Conservation (phyloP, 805 yeast genomes). For the Wickerhamomyces pijperi region DNA sequence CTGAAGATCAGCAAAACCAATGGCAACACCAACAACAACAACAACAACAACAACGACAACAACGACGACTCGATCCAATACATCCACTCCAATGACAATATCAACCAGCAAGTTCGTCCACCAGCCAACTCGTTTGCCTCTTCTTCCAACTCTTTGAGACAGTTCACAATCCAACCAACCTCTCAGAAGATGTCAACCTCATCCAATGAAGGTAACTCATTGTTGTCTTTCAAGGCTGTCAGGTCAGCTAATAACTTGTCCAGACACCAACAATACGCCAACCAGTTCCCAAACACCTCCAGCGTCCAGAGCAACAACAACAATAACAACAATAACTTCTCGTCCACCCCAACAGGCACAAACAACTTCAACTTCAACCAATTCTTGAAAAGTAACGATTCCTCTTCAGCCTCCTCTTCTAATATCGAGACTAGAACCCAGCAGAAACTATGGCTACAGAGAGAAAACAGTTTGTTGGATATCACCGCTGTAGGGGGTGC, state of each 20-base stretch:
- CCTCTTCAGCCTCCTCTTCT: conserved; percentile 7
- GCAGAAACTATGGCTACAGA: conserved; percentile 73
- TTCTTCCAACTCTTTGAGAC: conserved; percentile 15
- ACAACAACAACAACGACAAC: neutral
- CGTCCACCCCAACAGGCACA: conserved; percentile 13
- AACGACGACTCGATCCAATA: conserved; percentile 7
- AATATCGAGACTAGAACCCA: conserved; percentile 64
- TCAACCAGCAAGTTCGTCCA: conserved; percentile 3
- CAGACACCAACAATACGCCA: conserved; percentile 6
- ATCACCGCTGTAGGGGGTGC: conserved; percentile 17
- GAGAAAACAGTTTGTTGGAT: conserved; percentile 64
- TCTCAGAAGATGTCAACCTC: conserved; percentile 7
- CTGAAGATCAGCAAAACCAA: neutral
- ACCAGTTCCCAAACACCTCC: conserved; percentile 12
- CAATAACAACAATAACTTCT: conserved; percentile 7
- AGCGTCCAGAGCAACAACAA: conserved; percentile 15
- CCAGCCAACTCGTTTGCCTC: conserved; percentile 5
- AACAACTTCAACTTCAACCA: conserved; percentile 24
- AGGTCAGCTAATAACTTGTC: conserved; percentile 2
- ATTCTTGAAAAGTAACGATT: conserved; percentile 26
- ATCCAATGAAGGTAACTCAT: conserved; percentile 8
- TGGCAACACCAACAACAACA: neutral
- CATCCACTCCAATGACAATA: conserved; percentile 20
- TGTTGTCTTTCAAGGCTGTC: conserved; percentile 14
- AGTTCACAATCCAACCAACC: conserved; percentile 13